Base-by-base conservation (phyloP, 805 yeast species). In the Saccharomyces paradoxus region DNA sequence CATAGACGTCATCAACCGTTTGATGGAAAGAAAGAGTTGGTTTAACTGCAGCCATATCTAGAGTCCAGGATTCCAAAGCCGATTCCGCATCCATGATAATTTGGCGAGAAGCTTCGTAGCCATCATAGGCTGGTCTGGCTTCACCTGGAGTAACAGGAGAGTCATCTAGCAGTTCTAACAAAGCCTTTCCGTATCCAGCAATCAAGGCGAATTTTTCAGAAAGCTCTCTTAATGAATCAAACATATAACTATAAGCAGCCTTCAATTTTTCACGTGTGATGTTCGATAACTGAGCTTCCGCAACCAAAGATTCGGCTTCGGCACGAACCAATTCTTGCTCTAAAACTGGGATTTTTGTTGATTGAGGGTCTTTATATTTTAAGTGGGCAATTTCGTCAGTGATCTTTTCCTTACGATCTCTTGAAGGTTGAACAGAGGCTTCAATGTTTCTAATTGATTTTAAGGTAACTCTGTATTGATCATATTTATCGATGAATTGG, bases 281-380 rank as follows among this genome's bases (percentile, higher is more conserved):
- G 79, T 92, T 92, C 60, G 97, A 89, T 71, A 92, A 83, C 80
- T 92, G 99, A 56, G 98, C 98, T 80, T 92, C 99, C 57, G 99
- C 99, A 67, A 92, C 99, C 66, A 92, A 83, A 51, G 97, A 89
- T 78, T 94, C 98, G 62, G 98, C 98, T 80, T 92, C 99, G 52
- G 98, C 97, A 76, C 99, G 86, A 63, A 94, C 98, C 72, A 94
- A 82, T 77, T 94, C 98, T 79, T 94, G 98, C 81, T 92, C 99
- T 73, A 92, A 83, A 53, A 91, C 92, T 61, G 88, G 84, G 63
- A 92, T 87, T 81, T 92, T 92, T 73, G 97, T 95, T 53, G 97
- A 89, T 77, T 87, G 89, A 60, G 99, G 98, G 75, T 92, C 98
- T 81, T 92, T 92, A 81, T 94, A 94, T 79, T 94, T 94, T 76